Evolutionary conservation across 371 early-diverging fungal genomes (phyloP), one percentile per base, ranked within the genome.

Genomic region (Mortierella sp.): DNA sequence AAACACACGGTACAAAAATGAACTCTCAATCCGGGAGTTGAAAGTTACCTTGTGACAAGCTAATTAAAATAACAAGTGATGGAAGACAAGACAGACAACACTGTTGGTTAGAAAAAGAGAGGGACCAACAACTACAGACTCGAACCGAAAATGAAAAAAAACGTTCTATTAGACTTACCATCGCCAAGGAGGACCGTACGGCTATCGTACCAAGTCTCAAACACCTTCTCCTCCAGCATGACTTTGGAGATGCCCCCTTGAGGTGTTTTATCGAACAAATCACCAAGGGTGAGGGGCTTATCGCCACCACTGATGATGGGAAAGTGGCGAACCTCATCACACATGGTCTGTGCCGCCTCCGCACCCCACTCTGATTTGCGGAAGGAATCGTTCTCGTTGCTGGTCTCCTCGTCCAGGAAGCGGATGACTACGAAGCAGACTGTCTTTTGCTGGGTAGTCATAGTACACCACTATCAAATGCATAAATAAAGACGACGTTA

Each of bases 181-280:
- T 64, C 64, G 9, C 64, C 64, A 19, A 64, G 2, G 19, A 64
- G 64, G 2, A 64, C 64, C 40, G 64, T 64, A 4, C 64, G 9
- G 13, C 34, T 19, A 39, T 40, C 8, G 19, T 64, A 64, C 64
- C 64, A 64, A 16, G 64, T 64, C 34, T 39, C 34, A 34, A 64
- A 64, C 10, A 64, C 64, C 40, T 64, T 64, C 22, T 64, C 64
- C 34, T 67, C 67, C 48, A 67, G 37, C 67, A 67, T 67, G 3
- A 67, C 67, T 39, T 67, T 67, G 2, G 67, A 67, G 8, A 67
- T 67, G 16, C 29, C 29, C 3, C 50, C 67, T 22, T 29, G 47
- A 26, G 67, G 67, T 13, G 67, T 67, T 4, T 48, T 67, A 37
- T 67, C 50, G 50, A 67, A 34, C 19, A 67, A n/a, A 31, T 43